A percentile compares a stretch with the other conserved stretches of the same genome.
Conservation (phyloP, 805 yeast species). For the Wickerhamomyces subpelliculosus region DNA sequence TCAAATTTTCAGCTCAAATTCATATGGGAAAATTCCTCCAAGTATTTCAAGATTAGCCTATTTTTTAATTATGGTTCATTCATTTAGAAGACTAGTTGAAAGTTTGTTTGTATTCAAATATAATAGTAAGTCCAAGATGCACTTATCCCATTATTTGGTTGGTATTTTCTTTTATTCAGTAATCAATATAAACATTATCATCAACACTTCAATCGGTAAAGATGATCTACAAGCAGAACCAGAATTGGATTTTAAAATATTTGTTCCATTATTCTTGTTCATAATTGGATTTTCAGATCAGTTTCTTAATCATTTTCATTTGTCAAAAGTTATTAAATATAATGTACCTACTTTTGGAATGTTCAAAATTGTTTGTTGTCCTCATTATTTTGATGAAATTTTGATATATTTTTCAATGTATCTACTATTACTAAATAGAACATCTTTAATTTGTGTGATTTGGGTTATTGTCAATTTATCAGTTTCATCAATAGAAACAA, state of each 20-base stretch:
- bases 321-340: constrained; percentile 25
- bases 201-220: constrained; percentile 19
- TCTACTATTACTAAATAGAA: constrained; percentile 12
- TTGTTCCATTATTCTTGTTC: constrained; percentile 12
- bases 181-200: constrained; percentile 33
- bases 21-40: constrained; percentile 17
- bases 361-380: constrained; percentile 46
- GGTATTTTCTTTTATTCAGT: constrained; percentile 55
- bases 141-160: constrained; percentile 57
- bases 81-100: constrained; percentile 49
- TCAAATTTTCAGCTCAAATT: constrained; percentile 1
- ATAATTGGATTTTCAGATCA: constrained; percentile 37
- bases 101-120: constrained; percentile 43
- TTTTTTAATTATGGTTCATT: constrained; percentile 37
- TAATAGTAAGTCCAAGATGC: constrained; percentile 44
- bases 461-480: constrained; percentile 41
- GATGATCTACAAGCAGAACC: constrained; percentile 1
- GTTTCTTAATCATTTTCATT: constrained; percentile 21
- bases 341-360: constrained; percentile 45
- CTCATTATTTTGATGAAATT: constrained; percentile 68
- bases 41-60: constrained; percentile 14
- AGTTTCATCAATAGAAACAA: constrained; percentile 48
- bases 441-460: constrained; percentile 14
- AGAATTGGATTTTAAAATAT: constrained; percentile 1
- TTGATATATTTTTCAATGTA: constrained; percentile 38